These are phyloP conservation scores for Cryptosporidium canis DNA, from an alignment of 169 alveolate genomes.

Conservation along the genomic window DNA sequence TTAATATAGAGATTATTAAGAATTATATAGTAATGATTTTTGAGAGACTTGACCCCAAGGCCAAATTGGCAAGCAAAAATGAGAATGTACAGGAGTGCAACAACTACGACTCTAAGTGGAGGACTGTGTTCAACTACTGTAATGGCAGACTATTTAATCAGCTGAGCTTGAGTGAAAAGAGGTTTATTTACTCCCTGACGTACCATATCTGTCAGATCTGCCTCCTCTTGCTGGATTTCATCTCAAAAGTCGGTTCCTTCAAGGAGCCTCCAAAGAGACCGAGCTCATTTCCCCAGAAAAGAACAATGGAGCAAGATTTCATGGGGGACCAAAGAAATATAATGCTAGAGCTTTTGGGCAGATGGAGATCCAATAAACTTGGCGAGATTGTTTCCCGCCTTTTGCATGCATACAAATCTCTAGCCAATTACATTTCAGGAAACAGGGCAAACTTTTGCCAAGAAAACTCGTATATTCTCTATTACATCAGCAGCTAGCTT, in stretches of 20 bases:
- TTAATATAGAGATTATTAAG: background rate
- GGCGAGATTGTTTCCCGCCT: background rate
- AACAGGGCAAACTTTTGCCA: background rate
- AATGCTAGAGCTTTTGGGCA: background rate
- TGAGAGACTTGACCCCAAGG: background rate
- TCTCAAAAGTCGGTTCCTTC: constrained; percentile 10
- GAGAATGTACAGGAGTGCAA: background rate
- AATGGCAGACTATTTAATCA: background rate
- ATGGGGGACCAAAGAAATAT: background rate
- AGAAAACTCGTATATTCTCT: constrained; percentile 28
- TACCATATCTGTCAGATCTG: constrained; percentile 7
- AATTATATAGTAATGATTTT: constrained; percentile 3
- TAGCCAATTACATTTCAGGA: background rate
- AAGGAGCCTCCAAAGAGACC: constrained; percentile 46
- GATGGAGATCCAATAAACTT: background rate
- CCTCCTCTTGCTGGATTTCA: background rate
- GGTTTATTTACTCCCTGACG: background rate
- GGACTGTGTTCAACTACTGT: background rate
- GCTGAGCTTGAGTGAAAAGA: background rate
- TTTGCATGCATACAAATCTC: background rate
- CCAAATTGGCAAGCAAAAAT: background rate
- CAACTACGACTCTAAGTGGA: constrained; percentile 13
- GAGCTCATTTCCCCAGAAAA: background rate
- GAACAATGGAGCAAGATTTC: background rate
- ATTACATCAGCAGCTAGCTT: background rate